phyloP scores from a whole-genome alignment of 306 rosid species.

The Alnus rubra region DNA sequence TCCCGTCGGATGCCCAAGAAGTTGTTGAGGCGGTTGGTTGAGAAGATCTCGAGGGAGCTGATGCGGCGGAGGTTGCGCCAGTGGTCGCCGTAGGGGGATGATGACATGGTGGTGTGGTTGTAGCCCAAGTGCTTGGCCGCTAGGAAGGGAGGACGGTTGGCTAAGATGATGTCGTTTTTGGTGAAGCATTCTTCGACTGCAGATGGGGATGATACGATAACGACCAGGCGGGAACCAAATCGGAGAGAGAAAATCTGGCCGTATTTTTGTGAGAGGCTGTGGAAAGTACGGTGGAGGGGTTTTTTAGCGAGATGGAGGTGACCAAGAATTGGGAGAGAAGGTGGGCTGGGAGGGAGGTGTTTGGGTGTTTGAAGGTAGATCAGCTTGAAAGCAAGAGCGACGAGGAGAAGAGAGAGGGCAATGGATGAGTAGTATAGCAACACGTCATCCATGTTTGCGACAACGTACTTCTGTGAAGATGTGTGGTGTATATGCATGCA shows the following conservation, averaged over 20 bases:
- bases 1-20: slow-evolving; percentile 39
- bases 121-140: slow-evolving; percentile 44
- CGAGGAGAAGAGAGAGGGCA: slow-evolving; percentile 7
- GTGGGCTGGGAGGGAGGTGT: slow-evolving; percentile 56
- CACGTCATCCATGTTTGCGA: not conserved
- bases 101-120: slow-evolving; percentile 32
- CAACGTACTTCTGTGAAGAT: too few relatives aligned
- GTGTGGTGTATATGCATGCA: too few relatives aligned
- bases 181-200: slow-evolving; percentile 67
- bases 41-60: slow-evolving; percentile 56
- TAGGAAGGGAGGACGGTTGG: slow-evolving; percentile 39
- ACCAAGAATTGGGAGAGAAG: slow-evolving; percentile 56
- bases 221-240: slow-evolving; percentile 34
- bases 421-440: not conserved
- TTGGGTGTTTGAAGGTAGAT: not conserved
- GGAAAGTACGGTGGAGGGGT: slow-evolving; percentile 28
- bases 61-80: slow-evolving; percentile 86
- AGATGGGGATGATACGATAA: slow-evolving; percentile 50
- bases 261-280: slow-evolving; percentile 37
- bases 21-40: slow-evolving; percentile 31
- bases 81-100: slow-evolving; percentile 61
- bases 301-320: slow-evolving; percentile 43
- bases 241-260: slow-evolving; percentile 41
- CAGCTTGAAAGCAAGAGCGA: slow-evolving; percentile 28
- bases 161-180: slow-evolving; percentile 57